Conservation (phyloP, 495 filamentous ascomycete genomes). For the Durotheca rogersii region DNA sequence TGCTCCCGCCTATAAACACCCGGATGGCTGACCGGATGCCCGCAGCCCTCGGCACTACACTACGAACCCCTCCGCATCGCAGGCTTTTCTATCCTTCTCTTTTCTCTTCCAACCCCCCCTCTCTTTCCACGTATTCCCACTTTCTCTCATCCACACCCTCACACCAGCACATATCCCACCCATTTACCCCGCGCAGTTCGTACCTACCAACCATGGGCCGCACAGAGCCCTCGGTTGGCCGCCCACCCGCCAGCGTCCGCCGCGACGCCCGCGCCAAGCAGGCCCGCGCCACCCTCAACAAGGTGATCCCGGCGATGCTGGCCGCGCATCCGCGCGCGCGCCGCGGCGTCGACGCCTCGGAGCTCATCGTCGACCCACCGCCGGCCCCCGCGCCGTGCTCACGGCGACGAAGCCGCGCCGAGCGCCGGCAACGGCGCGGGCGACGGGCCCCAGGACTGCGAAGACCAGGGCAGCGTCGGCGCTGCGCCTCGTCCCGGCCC, state of each 20-base stretch:
- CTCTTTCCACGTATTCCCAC: no score
- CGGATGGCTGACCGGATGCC: no score
- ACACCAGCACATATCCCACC: no score
- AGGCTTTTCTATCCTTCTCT: no score
- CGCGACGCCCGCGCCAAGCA: conserved; percentile 48
- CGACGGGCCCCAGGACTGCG: conserved; percentile 3
- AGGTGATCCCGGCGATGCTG: conserved; percentile 52
- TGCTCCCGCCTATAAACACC: no score
- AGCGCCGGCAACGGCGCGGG: not conserved
- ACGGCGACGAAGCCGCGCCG: not conserved
- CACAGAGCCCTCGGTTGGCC: conserved; percentile 32
- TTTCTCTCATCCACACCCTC: no score
- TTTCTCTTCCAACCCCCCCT: no score
- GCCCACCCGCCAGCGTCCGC: conserved; percentile 30
- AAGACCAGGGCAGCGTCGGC: not conserved
- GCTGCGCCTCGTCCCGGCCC: not conserved
- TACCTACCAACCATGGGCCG: conserved; percentile 34
- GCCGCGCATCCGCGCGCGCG: conserved; percentile 49
- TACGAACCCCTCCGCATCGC: no score
- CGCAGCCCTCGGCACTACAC: no score
- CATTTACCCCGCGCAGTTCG: no score
- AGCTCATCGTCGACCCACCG: conserved; percentile 49
- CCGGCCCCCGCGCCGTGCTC: not conserved
- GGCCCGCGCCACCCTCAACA: conserved; percentile 54
- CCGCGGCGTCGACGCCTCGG: conserved; percentile 48